Base-by-base conservation (phyloP, 2,329 filamentous ascomycete genomes). In the Fusarium humuli region DNA sequence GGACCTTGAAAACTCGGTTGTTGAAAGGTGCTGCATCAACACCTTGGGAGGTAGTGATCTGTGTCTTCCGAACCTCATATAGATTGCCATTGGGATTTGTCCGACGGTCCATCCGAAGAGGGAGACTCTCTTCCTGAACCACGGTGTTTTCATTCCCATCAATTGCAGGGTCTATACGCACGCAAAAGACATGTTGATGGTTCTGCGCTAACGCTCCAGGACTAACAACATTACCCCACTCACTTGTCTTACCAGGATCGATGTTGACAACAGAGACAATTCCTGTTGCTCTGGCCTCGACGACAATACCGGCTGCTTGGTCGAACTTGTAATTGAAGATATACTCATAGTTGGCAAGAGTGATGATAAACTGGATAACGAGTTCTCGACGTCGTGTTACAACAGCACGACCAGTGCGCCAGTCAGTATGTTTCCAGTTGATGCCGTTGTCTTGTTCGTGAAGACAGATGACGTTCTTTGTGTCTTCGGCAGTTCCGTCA, bases 371-470 rank as follows among this genome's bases (percentile, higher is more conserved):
- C 73, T 92, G 90, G 5, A 93, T 79, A 0, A 92, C 88, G 2
- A 93, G 80, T 70, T 91, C 86, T 5, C 91, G 83, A 60, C 84
- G 82, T 7, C 91, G 83, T 1, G 86, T 86, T 0, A 91, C 87
- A 1, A 88, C 86, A 0, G 88, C 88, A 12, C 87, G 83, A 12
- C 83, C 83, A 0, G 89, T 92, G n/a, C 90, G 84, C 79, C 84
- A 90, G 79, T 92, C 91, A 23, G 89, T 86, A 79, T 92, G 91
- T 76, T 92, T 92, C 89, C 90, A 92, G 23, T 86, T 83, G 49
- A 93, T 90, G 3, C 91, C 91, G 66, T 88, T 87, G 74, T 93
- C 91, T 73, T 91, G 86, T 78, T 93, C 91, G 73, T 93, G 91
- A 4, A 92, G 81, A 67, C 91, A 93, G 41, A 92, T 81, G 3